phyloP scores from a whole-genome alignment of 2,329 filamentous ascomycete species.

The Penicillium sp. region DNA sequence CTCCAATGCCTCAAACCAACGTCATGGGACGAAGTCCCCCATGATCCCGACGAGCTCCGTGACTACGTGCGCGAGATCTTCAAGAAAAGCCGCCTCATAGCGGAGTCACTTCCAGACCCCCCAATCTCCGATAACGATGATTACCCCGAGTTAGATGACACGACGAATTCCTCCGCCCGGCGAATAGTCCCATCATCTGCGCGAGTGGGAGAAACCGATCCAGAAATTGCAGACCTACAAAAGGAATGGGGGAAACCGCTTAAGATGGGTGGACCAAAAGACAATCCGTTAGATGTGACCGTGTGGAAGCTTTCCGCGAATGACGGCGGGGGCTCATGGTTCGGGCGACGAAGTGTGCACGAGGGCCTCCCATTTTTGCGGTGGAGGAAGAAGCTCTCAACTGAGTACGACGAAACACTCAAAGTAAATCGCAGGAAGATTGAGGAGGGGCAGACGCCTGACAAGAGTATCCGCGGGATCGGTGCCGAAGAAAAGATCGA shows the following conservation, averaged over 20 bases:
- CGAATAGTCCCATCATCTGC: constrained; percentile 54
- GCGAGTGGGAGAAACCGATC: constrained; percentile 48
- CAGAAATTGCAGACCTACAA: constrained; percentile 60
- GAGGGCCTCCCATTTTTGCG: constrained; percentile 71
- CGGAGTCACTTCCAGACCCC: constrained; percentile 70
- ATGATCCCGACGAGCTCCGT: constrained; percentile 48
- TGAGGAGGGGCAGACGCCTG: constrained; percentile 63
- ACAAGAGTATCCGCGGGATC: constrained; percentile 77
- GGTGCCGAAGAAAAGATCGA: constrained; percentile 75
- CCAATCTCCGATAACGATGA: constrained; percentile 36
- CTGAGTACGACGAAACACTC: constrained; percentile 77
- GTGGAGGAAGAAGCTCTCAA: constrained; percentile 73
- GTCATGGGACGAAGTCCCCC: constrained; percentile 51
- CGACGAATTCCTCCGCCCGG: constrained; percentile 36
- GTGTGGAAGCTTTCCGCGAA: constrained; percentile 77
- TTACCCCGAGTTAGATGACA: constrained; percentile 31
- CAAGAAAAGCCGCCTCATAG: constrained; percentile 63
- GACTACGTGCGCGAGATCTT: constrained; percentile 61
- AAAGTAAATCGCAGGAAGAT: constrained; percentile 67
- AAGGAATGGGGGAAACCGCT: constrained; percentile 83
- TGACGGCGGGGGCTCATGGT: constrained; percentile 86
- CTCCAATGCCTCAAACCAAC: constrained; percentile 56
- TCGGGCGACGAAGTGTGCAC: constrained; percentile 79
- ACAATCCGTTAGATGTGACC: constrained; percentile 72
- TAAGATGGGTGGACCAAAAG: constrained; percentile 56